phyloP scores from a whole-genome alignment of 257 asterid species.

The Euphrasia confusa region DNA sequence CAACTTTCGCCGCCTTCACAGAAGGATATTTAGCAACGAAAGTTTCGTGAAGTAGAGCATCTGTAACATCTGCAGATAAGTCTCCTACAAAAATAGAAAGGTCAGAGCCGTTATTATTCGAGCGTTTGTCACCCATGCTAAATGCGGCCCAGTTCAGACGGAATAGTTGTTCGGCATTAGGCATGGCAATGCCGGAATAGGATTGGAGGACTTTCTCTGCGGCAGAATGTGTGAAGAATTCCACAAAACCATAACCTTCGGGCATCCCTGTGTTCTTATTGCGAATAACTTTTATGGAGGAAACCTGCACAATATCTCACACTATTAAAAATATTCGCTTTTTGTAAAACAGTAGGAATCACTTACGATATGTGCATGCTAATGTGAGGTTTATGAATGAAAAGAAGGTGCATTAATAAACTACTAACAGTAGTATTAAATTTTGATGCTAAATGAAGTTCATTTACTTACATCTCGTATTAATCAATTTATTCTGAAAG shows the following conservation, averaged over 20 bases:
- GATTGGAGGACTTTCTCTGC: conserved; percentile 82
- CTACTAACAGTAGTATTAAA: no score
- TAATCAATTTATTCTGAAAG: no score
- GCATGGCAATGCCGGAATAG: conserved; percentile 62
- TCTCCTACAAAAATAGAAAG: conserved; percentile 92
- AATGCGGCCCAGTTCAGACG: conserved; percentile 95
- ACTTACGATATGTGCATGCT: no score
- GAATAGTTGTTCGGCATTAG: conserved; percentile 75
- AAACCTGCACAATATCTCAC: conserved; percentile 44
- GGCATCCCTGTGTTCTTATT: conserved; percentile 82
- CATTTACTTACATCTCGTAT: no score
- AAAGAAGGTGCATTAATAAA: no score
- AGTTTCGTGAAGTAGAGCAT: conserved; percentile 70
- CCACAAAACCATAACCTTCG: conserved; percentile 95
- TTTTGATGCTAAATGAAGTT: no score
- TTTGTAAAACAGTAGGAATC: no score
- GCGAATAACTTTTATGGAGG: conserved; percentile 82
- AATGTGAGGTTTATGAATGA: no score
- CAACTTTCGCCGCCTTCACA: conserved; percentile 91
- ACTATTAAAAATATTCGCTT: no score
- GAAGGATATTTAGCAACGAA: conserved; percentile 67
- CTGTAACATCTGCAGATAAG: conserved; percentile 90
- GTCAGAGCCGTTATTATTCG: conserved; percentile 61
- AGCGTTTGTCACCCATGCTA: conserved; percentile 86
- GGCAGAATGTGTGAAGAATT: conserved; percentile 64